Conservation (phyloP, 192 early-diverging fungal genomes). For the Geosiphon pyriformis region DNA sequence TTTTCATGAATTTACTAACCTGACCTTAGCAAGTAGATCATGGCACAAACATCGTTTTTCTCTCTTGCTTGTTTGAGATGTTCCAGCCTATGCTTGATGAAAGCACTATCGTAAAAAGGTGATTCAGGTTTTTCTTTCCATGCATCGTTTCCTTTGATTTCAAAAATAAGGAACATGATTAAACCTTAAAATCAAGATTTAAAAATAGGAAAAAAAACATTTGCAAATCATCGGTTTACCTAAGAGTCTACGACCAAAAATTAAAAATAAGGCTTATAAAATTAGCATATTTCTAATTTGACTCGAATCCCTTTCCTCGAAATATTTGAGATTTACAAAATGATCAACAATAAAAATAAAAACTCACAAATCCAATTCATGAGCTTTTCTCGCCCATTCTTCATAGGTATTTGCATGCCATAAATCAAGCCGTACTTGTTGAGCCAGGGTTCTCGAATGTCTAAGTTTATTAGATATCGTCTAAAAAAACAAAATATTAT, state of each 20-base stretch:
- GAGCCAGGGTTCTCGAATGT: constrained; percentile 35
- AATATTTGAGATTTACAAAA: too few species aligned
- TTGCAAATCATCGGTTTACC: background rate
- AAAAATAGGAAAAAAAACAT: background rate
- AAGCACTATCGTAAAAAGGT: constrained; percentile 56
- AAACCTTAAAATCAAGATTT: background rate
- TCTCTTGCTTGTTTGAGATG: constrained; percentile 42
- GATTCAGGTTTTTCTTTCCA: constrained; percentile 55
- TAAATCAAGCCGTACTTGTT: constrained; percentile 39
- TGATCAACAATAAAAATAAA: background rate
- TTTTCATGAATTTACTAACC: constrained; percentile 26
- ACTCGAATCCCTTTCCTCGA: too few species aligned
- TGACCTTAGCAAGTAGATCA: constrained; percentile 60
- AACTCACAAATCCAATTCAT: constrained; percentile 43
- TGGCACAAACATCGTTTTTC: constrained; percentile 44
- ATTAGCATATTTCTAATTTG: background rate
- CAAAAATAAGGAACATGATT: background rate
- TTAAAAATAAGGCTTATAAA: background rate
- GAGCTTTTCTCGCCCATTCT: constrained; percentile 47
- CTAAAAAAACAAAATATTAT: background rate
- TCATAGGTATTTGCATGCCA: constrained; percentile 42
- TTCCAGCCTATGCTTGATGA: constrained; percentile 51
- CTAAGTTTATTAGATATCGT: background rate
- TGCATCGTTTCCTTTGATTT: constrained; percentile 40
- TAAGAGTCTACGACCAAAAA: constrained; percentile 17